These are phyloP conservation scores for Yarrowia sp. DNA, from an alignment of 805 yeast genomes.

Conservation along the genomic window DNA sequence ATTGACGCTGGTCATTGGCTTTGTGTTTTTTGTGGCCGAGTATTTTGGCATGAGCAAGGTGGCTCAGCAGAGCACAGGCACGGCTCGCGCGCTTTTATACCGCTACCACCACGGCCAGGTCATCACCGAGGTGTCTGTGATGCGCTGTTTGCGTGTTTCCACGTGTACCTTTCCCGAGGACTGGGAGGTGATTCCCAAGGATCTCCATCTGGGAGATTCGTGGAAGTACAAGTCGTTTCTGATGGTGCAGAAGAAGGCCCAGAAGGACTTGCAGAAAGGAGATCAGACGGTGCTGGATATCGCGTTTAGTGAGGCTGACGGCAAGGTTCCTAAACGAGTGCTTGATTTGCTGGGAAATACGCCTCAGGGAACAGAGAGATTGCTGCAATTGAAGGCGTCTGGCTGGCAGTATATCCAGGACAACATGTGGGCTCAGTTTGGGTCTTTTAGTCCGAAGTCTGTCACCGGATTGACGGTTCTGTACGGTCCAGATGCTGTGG, in stretches of 20 bases:
- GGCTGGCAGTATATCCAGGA: constrained; percentile 32
- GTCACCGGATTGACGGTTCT: constrained; percentile 70
- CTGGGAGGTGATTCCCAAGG: constrained; percentile 58
- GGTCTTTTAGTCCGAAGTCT: constrained; percentile 52
- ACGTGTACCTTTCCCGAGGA: constrained; percentile 42
- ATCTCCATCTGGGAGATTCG: constrained; percentile 53
- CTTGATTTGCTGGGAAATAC: background rate
- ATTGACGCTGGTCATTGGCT: constrained; percentile 8
- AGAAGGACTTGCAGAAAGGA: constrained; percentile 4
- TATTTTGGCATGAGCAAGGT: constrained; percentile 15
- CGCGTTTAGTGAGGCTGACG: constrained; percentile 10
- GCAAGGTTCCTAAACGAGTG: constrained; percentile 14
- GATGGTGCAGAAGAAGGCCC: constrained; percentile 47
- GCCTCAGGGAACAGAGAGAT: background rate
- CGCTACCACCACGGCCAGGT: constrained; percentile 13
- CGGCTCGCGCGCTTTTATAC: constrained; percentile 9
- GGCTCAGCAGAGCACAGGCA: constrained; percentile 1
- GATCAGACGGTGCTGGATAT: constrained; percentile 27
- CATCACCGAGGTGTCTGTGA: constrained; percentile 15
- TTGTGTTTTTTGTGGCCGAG: constrained; percentile 9
- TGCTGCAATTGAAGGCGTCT: constrained; percentile 7
- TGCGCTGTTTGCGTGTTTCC: constrained; percentile 3
- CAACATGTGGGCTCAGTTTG: constrained; percentile 70
- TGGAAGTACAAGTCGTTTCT: constrained; percentile 57
- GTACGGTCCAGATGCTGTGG: constrained; percentile 75